Conservation (phyloP, 2,329 filamentous ascomycete genomes). For the Xylariales sp. region DNA sequence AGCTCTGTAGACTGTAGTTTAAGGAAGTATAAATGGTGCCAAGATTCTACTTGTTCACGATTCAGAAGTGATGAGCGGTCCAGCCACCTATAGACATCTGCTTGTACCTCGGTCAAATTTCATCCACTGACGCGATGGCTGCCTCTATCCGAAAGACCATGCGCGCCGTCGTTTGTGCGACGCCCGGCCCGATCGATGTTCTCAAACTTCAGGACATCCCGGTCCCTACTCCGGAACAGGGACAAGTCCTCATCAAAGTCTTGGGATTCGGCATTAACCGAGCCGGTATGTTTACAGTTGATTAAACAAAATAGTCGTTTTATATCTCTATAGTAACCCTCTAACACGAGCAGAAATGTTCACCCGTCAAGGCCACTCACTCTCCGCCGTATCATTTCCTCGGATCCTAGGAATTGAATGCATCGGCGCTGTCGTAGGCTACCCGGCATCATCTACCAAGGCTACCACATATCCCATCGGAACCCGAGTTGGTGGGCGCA, state of each 20-base stretch:
- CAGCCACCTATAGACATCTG: too few relatives aligned
- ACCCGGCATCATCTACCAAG: slow-evolving; percentile 21
- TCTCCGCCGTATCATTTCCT: slow-evolving; percentile 34
- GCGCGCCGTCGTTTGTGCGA: slow-evolving; percentile 38
- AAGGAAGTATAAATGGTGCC: too few relatives aligned
- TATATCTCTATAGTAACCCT: slow-evolving; percentile 4
- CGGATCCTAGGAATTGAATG: slow-evolving; percentile 44
- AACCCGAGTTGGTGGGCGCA: slow-evolving; percentile 28
- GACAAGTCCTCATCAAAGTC: slow-evolving; percentile 36
- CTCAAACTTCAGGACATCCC: slow-evolving; percentile 33
- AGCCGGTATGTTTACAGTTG: slow-evolving; percentile 10
- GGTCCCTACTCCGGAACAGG: slow-evolving; percentile 31
- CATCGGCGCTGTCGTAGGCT: slow-evolving; percentile 33
- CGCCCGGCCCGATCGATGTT: slow-evolving; percentile 32
- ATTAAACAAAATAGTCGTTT: background rate
- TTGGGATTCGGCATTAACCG: slow-evolving; percentile 43
- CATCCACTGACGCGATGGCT: slow-evolving; percentile 1
- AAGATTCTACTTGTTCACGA: too few relatives aligned
- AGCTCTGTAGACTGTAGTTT: too few relatives aligned
- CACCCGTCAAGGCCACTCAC: slow-evolving; percentile 39
- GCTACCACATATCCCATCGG: slow-evolving; percentile 31
- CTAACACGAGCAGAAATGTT: slow-evolving; percentile 41
- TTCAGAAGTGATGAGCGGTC: too few relatives aligned
- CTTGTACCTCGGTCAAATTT: too few relatives aligned
- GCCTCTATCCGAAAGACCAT: slow-evolving; percentile 27